Conservation (phyloP, 2,329 filamentous ascomycete species). For the Neurospora sp. region DNA sequence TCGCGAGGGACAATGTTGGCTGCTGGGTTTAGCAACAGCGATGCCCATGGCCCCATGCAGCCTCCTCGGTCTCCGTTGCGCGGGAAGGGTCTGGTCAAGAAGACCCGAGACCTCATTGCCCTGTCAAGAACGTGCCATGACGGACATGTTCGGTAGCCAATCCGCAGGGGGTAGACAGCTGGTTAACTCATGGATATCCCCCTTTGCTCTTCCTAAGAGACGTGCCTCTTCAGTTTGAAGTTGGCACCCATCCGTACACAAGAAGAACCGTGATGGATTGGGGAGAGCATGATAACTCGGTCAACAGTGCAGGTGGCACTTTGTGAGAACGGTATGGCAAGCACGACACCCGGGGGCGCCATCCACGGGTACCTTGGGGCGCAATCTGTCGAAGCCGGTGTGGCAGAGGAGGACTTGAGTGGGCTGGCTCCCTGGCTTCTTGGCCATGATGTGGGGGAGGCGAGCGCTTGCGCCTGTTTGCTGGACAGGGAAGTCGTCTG, state of each 20-base stretch:
- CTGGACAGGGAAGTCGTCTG: slow-evolving; percentile 4
- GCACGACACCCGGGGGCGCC: not conserved
- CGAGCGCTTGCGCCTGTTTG: slow-evolving; percentile 16
- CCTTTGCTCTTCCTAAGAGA: not conserved
- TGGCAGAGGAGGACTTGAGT: not conserved
- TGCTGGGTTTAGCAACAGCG: not conserved
- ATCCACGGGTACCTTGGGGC: not conserved
- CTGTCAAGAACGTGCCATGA: not conserved
- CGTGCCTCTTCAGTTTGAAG: not conserved
- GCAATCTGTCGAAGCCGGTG: not conserved
- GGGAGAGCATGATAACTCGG: not conserved
- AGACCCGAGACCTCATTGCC: not conserved
- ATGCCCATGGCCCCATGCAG: not conserved
- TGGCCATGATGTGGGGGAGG: slow-evolving; percentile 11
- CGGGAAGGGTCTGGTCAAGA: not conserved
- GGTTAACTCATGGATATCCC: not conserved
- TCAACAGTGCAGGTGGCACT: not conserved
- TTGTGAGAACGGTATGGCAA: not conserved
- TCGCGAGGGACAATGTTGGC: not conserved
- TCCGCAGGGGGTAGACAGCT: not conserved
- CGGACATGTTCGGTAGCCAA: not conserved
- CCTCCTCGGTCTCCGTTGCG: not conserved
- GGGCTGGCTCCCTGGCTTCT: not conserved
- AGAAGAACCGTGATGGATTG: not conserved
- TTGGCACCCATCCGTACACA: not conserved